These are phyloP conservation scores for Hsuehochloa calcarea DNA, from an alignment of 176 grass and related monocot species.

Conservation along the genomic window DNA sequence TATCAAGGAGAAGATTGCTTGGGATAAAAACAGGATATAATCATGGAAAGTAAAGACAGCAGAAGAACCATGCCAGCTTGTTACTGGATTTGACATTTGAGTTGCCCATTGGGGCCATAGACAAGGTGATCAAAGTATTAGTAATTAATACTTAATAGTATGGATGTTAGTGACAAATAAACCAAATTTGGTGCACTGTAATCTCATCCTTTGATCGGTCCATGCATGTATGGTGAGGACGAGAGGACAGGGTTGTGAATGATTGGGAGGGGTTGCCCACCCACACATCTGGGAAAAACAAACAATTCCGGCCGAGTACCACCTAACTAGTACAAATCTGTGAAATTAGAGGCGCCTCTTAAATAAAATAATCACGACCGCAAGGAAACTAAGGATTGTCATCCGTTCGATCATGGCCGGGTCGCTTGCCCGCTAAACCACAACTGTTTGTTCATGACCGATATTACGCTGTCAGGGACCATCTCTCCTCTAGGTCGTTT, in stretches of 20 bases:
- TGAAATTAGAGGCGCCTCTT: neutral
- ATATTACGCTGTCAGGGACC: neutral
- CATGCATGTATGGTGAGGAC: neutral
- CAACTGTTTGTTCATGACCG: neutral
- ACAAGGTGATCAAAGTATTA: neutral
- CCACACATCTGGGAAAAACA: neutral
- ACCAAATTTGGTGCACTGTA: neutral
- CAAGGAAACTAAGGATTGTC: neutral
- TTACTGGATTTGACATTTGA: constrained; percentile 24
- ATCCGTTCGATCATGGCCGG: neutral
- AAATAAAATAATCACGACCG: neutral
- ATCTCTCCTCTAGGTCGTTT: neutral
- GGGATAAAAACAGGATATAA: constrained; percentile 9
- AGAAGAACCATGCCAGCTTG: neutral
- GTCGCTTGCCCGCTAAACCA: neutral
- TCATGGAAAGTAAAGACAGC: neutral
- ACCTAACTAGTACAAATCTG: neutral
- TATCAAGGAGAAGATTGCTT: constrained; percentile 25
- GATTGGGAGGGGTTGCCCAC: neutral
- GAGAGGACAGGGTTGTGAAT: neutral
- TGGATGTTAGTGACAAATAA: neutral
- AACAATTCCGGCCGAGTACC: neutral
- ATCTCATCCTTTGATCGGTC: neutral
- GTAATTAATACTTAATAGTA: neutral
- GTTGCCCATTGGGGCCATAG: neutral